A percentile compares a stretch with the other conserved stretches of the same genome.
phyloP scores from a whole-genome alignment of 2,329 filamentous ascomycete species.

The Teratosphaeria pseudoeucalypti region DNA sequence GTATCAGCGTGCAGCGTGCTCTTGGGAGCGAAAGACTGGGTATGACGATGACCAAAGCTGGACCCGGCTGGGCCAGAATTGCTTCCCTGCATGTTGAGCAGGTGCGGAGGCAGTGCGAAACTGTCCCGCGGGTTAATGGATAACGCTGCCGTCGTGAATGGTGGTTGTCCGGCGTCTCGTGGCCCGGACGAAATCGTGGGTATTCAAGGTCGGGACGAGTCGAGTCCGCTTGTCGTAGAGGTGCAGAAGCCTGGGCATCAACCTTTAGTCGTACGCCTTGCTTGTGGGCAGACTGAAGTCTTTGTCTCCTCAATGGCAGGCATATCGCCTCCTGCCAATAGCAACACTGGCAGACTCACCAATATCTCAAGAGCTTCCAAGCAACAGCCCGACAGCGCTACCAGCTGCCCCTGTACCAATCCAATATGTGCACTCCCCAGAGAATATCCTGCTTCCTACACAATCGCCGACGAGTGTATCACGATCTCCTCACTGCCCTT shows the following conservation, averaged over 20 bases:
- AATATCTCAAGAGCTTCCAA: neutral
- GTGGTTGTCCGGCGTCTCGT: neutral
- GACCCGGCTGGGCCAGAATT: constrained; percentile 52
- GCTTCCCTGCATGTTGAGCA: constrained; percentile 86
- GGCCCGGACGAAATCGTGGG: neutral
- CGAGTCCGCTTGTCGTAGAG: neutral
- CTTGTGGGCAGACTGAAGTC: neutral
- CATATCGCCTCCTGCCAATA: too few relatives aligned
- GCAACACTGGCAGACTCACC: neutral
- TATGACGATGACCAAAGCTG: constrained; percentile 40
- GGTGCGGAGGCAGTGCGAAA: constrained; percentile 71
- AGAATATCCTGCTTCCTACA: neutral
- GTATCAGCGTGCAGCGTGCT: constrained; percentile 64
- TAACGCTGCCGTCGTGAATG: constrained; percentile 69
- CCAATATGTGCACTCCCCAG: neutral
- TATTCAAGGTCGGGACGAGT: neutral
- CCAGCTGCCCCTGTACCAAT: neutral
- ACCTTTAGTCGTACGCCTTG: neutral
- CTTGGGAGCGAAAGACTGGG: constrained; percentile 60
- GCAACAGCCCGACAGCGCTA: neutral
- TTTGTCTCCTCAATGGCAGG: neutral
- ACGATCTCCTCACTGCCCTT: neutral
- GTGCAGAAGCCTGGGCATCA: neutral
- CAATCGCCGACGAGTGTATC: neutral
- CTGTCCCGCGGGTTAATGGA: constrained; percentile 70